phyloP scores from a whole-genome alignment of 176 grass and related monocot genomes.

The Metroxylon sagu region DNA sequence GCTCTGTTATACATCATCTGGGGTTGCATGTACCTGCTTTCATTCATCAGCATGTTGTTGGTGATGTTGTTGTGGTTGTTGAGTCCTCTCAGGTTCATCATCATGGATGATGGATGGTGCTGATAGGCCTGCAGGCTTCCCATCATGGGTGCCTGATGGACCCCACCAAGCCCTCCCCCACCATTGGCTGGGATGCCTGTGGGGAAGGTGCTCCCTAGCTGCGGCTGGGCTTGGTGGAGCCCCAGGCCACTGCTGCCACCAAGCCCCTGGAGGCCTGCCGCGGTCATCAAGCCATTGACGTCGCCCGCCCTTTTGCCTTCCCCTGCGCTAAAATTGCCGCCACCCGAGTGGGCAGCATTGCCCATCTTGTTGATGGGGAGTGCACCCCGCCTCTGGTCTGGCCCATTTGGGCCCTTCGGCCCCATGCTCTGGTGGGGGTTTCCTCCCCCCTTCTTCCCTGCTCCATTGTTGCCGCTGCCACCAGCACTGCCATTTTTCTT shows the following conservation, averaged over 20 bases:
- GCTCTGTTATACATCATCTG: conserved; percentile 96
- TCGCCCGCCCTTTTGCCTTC: no score
- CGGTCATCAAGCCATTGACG: conserved; percentile 52
- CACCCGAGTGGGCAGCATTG: conserved; percentile 6
- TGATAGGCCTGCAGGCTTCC: conserved; percentile 61
- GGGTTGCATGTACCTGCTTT: conserved; percentile 42
- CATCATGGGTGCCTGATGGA: conserved; percentile 49
- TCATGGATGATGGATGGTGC: conserved; percentile 38
- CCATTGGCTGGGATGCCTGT: conserved; percentile 30
- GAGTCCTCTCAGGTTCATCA: conserved; percentile 49
- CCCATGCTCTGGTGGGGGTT: conserved; percentile 19
- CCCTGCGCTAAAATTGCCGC: neutral
- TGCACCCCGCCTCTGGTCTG: conserved; percentile 1
- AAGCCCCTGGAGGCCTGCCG: conserved; percentile 17
- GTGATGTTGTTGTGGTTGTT: conserved; percentile 3
- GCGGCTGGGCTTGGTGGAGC: neutral
- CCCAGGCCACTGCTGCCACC: neutral
- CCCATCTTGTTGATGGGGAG: conserved; percentile 45
- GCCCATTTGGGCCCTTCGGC: conserved; percentile 30
- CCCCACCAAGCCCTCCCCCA: conserved; percentile 17
- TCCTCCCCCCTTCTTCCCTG: no score
- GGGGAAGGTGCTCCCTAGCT: conserved; percentile 16
- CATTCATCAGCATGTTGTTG: conserved; percentile 69
- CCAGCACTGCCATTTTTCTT: conserved; percentile 30
- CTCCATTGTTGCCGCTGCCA: conserved; percentile 17